Evolutionary conservation across 768 basidiomycete species (phyloP), one percentile per base, ranked within the genome.

Genomic region (Lentinula raphanica): DNA sequence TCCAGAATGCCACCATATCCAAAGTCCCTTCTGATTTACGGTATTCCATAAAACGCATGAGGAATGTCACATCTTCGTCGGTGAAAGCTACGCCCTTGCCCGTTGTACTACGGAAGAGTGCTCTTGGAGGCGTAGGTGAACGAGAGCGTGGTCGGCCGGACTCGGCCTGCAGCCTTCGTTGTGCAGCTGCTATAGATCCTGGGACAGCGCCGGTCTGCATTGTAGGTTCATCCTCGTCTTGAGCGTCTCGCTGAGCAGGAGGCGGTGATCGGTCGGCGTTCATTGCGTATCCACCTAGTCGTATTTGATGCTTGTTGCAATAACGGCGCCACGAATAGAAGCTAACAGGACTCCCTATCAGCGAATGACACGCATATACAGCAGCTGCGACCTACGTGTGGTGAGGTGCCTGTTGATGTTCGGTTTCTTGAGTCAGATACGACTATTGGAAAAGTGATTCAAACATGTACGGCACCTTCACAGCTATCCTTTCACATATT

Each of bases 301-400:
- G 85, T 50, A 94, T 94, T 69, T 93, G 90, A 68, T 94, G 91
- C 67, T 93, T 94, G 68, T 94, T 94, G 74, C 92, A 94, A 66
- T 93, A 94, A 44, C 92, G 83, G 39, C 92, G 82, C 92, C 92
- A 94, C 1, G 91, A 93, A 68, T 92, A 93, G 68, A 93, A 93
- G 11, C 90, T 92, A 56, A 21, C 53, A 36, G 42, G 54, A 9
- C 21, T 39, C 59, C 53, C 61, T 39, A 25, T 56, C 38, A 31
- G 58, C 44, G 11, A 44, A 44, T 45, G 44, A 29, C 32, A 44
- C 32, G 46, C 31, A 58, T 39, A 59, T 39, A 28, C 36, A 15
- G 29, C 27, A 48, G 15, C 17, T 29, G n/a, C 13, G 5, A 61
- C 84, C 65, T 74, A 91, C 88, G 92, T 92, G 71, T 94, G 92